These are phyloP conservation scores for Aspergillus tanneri DNA, from an alignment of 2,329 filamentous ascomycete genomes.

Conservation along the genomic window DNA sequence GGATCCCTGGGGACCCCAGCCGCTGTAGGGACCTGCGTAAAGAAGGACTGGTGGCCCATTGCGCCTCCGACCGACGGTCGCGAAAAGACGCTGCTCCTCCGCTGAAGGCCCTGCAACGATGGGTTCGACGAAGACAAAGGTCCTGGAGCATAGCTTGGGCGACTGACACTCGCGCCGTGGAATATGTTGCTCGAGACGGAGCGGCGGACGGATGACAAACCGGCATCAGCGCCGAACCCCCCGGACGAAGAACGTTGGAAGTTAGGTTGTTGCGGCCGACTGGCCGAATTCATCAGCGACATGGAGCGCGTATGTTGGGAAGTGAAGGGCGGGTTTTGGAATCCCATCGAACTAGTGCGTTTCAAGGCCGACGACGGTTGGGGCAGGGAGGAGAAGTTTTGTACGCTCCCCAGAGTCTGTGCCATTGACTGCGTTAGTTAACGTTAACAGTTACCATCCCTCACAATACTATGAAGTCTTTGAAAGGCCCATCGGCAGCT, in stretches of 20 bases:
- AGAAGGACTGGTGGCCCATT: constrained; percentile 87
- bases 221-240: constrained; percentile 78
- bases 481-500: not conserved
- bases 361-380: constrained; percentile 93
- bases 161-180: constrained; percentile 56
- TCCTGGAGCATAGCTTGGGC: constrained; percentile 70
- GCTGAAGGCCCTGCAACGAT: constrained; percentile 56
- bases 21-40: constrained; percentile 77
- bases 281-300: constrained; percentile 83
- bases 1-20: constrained; percentile 85
- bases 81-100: constrained; percentile 79
- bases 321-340: constrained; percentile 63
- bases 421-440: constrained; percentile 20
- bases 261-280: constrained; percentile 79
- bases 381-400: constrained; percentile 78
- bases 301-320: constrained; percentile 75
- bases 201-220: constrained; percentile 77
- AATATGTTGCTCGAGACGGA: constrained; percentile 71
- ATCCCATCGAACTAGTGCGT: constrained; percentile 75
- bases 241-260: constrained; percentile 74
- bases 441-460: not conserved
- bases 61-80: constrained; percentile 66
- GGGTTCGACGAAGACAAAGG: constrained; percentile 53
- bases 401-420: constrained; percentile 79
- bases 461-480: not conserved